Conservation (phyloP, 345 rosid genomes). For the Chamaenerion angustifolium region DNA sequence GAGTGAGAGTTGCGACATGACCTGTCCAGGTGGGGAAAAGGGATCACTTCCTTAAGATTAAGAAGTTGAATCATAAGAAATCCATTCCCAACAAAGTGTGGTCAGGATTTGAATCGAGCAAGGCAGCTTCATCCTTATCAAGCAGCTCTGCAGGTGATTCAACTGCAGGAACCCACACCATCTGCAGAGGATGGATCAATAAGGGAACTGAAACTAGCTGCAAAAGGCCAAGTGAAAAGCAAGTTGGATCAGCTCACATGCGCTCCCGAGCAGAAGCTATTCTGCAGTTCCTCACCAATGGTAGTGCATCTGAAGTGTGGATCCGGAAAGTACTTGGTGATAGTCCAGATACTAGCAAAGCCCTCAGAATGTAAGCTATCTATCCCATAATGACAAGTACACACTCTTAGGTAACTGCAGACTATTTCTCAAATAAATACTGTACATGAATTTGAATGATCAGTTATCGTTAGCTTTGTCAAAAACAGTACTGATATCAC, state of each 20-base stretch:
- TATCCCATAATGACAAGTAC: not conserved
- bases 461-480: no score
- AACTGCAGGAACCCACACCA: constrained; percentile 17
- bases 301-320: constrained; percentile 48
- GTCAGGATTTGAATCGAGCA: constrained; percentile 20
- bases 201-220: constrained; percentile 1
- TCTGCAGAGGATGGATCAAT: constrained; percentile 8
- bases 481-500: no score
- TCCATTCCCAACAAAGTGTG: constrained; percentile 9
- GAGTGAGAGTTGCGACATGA: not conserved
- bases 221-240: constrained; percentile 17
- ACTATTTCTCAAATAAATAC: no score
- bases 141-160: constrained; percentile 44
- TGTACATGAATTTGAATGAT: no score
- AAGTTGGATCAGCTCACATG: constrained; percentile 25
- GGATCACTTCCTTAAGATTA: constrained; percentile 30
- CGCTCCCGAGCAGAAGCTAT: constrained; percentile 61
- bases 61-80: constrained; percentile 19
- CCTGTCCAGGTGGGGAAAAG: constrained; percentile 34
- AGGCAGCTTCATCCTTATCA: constrained; percentile 44
- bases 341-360: constrained; percentile 96
- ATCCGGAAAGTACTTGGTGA: constrained; percentile 73
- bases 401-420: not conserved
- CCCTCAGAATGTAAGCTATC: constrained; percentile 58
- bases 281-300: constrained; percentile 51